phyloP scores from a whole-genome alignment of 345 rosid genomes.

The Salix caprea region DNA sequence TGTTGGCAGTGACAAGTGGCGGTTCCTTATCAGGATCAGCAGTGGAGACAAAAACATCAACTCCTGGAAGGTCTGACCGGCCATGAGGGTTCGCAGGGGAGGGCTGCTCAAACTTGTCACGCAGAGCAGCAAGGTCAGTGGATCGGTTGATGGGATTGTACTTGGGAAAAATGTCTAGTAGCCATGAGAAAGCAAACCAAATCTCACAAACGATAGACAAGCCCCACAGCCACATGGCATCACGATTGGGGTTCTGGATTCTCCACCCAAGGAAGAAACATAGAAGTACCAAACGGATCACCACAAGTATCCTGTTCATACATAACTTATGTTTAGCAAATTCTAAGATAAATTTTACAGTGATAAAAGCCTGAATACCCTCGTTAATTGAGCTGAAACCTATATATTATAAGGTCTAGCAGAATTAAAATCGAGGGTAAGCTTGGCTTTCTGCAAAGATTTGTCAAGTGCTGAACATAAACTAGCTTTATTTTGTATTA shows the following conservation, averaged over 20 bases:
- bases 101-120: conserved; percentile 68
- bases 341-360: neutral
- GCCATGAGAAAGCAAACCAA: conserved; percentile 97
- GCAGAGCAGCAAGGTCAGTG: conserved; percentile 68
- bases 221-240: conserved; percentile 89
- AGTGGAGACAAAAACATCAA: conserved; percentile 78
- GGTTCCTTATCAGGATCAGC: conserved; percentile 94
- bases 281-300: conserved; percentile 45
- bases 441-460: neutral
- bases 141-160: conserved; percentile 81
- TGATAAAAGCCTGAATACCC: neutral
- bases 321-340: neutral
- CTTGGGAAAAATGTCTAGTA: conserved; percentile 77
- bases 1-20: conserved; percentile 87
- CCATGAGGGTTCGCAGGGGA: conserved; percentile 77
- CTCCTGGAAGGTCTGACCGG: conserved; percentile 84
- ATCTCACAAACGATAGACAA: conserved; percentile 71
- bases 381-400: neutral
- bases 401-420: neutral
- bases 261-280: conserved; percentile 71
- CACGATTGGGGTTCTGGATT: conserved; percentile 64
- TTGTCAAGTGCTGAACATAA: neutral
- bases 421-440: neutral
- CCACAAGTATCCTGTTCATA: conserved; percentile 50
- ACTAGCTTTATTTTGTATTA: neutral